phyloP scores from a whole-genome alignment of 2,329 filamentous ascomycete species.

The Pseudogymnoascus sp. region DNA sequence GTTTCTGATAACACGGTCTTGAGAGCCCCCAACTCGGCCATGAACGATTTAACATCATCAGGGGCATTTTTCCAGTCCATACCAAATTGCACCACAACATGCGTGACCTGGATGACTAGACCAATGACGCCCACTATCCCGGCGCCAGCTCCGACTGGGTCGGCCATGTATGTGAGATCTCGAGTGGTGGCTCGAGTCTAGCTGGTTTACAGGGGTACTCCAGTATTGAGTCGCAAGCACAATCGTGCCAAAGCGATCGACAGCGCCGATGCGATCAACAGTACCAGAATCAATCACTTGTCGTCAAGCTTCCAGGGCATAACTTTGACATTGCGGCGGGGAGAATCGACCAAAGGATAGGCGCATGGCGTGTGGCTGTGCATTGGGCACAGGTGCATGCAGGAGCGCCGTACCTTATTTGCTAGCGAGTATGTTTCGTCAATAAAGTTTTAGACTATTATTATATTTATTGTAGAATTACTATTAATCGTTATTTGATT shows the following conservation, averaged over 20 bases:
- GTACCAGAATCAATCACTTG: neutral
- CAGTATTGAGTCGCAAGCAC: neutral
- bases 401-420: neutral
- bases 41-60: slow-evolving; percentile 16
- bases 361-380: neutral
- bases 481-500: too few species aligned
- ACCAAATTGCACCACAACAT: slow-evolving; percentile 17
- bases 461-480: too few species aligned
- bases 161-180: slow-evolving; percentile 14
- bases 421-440: neutral
- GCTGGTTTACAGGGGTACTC: neutral
- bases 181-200: neutral
- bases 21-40: slow-evolving; percentile 15
- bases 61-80: slow-evolving; percentile 20
- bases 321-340: neutral
- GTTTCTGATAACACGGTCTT: slow-evolving; percentile 17
- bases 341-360: neutral
- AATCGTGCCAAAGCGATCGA: neutral
- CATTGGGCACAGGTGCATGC: neutral
- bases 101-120: slow-evolving; percentile 17
- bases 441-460: too few species aligned
- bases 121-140: slow-evolving; percentile 18
- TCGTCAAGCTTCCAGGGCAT: neutral
- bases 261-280: neutral
- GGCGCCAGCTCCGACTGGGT: slow-evolving; percentile 14